Evolutionary conservation across 2,329 filamentous ascomycete species (phyloP).

Genomic region (Clarireedia homoeocarpa): DNA sequence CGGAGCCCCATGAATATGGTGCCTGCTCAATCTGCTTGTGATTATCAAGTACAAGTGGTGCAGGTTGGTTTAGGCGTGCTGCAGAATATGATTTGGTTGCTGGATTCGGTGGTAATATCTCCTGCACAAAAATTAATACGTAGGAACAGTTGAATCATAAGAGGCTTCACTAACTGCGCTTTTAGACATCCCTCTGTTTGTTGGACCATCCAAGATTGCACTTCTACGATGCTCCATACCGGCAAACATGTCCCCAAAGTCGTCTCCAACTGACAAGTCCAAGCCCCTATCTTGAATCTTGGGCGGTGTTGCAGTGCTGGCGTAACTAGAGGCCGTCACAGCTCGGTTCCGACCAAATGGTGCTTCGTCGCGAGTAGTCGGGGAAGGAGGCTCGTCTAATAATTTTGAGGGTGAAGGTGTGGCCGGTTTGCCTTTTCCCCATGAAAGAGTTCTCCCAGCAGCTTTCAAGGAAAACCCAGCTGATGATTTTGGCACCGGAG

Average conservation of each 20-base stretch:
- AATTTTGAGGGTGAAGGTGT: conserved; percentile 19
- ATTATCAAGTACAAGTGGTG: conserved; percentile 25
- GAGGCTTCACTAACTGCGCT: conserved; percentile 23
- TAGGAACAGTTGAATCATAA: neutral
- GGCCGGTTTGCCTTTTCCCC: conserved; percentile 25
- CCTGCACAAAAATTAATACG: conserved; percentile 15
- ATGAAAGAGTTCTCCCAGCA: conserved; percentile 29
- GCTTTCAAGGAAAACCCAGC: conserved; percentile 27
- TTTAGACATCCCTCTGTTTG: conserved; percentile 17
- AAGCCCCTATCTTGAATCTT: conserved; percentile 26
- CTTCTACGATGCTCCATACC: conserved; percentile 27
- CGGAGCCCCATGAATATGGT: conserved; percentile 28
- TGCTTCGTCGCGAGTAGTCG: conserved; percentile 20
- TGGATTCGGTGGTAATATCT: conserved; percentile 17
- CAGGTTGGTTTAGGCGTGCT: conserved; percentile 20
- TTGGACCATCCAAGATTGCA: conserved; percentile 20
- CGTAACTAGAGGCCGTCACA: conserved; percentile 28
- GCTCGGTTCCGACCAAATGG: conserved; percentile 21
- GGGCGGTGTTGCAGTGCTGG: conserved; percentile 29
- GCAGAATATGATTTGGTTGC: conserved; percentile 15
- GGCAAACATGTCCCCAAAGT: conserved; percentile 30
- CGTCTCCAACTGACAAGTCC: conserved; percentile 28
- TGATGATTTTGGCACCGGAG: conserved; percentile 25
- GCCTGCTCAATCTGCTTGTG: conserved; percentile 22
- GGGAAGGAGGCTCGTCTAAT: conserved; percentile 12